Base-by-base conservation (phyloP, 495 filamentous ascomycete species). In the Neurospora intermedia region DNA sequence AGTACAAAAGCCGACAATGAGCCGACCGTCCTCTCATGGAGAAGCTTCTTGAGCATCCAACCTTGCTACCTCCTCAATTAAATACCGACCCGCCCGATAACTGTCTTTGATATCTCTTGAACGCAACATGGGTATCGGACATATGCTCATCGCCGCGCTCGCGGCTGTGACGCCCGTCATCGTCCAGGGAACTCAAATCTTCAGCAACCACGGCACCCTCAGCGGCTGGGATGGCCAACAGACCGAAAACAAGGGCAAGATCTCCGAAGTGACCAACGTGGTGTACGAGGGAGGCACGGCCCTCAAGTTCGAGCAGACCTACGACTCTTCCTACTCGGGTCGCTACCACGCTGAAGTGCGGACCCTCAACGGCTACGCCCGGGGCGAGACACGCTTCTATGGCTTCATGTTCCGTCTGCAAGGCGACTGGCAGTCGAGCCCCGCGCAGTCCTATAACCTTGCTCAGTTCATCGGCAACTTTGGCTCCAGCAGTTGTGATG, bases 391-490 rank as follows among this genome's bases (percentile, higher is more conserved):
- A 10, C 85, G 83, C 2, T 87, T 85, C 79, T 89, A 89, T 78
- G 87, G 87, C 11, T 89, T 89, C 75, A 79, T 80, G 4, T 89
- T 89, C 80, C 82, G 84, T 9, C 82, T 89, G 6, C 80, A 83
- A 70, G 74, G 84, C 4, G 43, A 79, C 76, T 89, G 87, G 87
- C 77, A 88, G 72, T 85, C 85, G 75, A 71, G 72, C 38, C 82
- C 83, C 27, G 79, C 82, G 0, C 86, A 88, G 76, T 79, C 74
- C 38, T 89, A 84, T 78, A 87, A 88, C 75, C 72, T 88, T 62
- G 86, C 83, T 0, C 87, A 89, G 73, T 89, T 88, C 78, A 89
- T 89, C 75, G 85, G 85, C 72, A 81, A 87, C 73, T 87, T 88
- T 75, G 76, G 75, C 1, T 81, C 84, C 72, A 80, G 82, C 5